Percentiles rank a stretch among this genome's conserved stretches.
These are phyloP conservation scores for Globisporangium cystogenes DNA, from an alignment of 352 stramenopile species.

Conservation along the genomic window DNA sequence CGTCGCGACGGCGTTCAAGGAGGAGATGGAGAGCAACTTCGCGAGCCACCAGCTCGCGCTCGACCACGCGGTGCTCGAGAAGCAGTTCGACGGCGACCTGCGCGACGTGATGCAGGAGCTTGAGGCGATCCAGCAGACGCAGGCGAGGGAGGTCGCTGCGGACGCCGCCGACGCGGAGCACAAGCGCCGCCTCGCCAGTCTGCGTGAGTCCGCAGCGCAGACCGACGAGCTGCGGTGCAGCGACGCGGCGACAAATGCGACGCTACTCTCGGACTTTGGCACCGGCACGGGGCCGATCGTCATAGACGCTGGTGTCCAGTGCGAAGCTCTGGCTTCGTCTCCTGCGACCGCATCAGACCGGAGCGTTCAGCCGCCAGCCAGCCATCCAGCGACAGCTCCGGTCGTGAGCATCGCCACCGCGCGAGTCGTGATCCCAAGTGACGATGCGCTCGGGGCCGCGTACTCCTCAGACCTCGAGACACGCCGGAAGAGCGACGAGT, in stretches of 20 bases:
- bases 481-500: constrained; percentile 44
- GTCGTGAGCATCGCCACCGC: not conserved
- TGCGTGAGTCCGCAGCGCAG: constrained; percentile 43
- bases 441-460: constrained; percentile 12
- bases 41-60: constrained; percentile 37
- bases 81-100: constrained; percentile 48
- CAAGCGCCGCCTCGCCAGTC: constrained; percentile 21
- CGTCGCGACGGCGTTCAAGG: constrained; percentile 55
- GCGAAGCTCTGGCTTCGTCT: constrained; percentile 6
- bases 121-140: constrained; percentile 24
- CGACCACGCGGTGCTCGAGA: constrained; percentile 38
- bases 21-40: constrained; percentile 51
- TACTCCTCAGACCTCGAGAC: constrained; percentile 43
- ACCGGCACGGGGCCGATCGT: constrained; percentile 18
- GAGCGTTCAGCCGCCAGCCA: not conserved
- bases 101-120: constrained; percentile 33
- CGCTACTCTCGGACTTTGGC: constrained; percentile 25
- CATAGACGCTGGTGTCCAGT: constrained; percentile 28
- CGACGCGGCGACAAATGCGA: constrained; percentile 38
- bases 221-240: constrained; percentile 25
- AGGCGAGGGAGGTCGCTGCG: constrained; percentile 17
- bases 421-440: not conserved
- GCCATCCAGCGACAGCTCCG: not conserved
- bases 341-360: not conserved
- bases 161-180: constrained; percentile 11